These are phyloP conservation scores for Achlya hypogyna DNA, from an alignment of 352 stramenopile genomes.

Conservation along the genomic window DNA sequence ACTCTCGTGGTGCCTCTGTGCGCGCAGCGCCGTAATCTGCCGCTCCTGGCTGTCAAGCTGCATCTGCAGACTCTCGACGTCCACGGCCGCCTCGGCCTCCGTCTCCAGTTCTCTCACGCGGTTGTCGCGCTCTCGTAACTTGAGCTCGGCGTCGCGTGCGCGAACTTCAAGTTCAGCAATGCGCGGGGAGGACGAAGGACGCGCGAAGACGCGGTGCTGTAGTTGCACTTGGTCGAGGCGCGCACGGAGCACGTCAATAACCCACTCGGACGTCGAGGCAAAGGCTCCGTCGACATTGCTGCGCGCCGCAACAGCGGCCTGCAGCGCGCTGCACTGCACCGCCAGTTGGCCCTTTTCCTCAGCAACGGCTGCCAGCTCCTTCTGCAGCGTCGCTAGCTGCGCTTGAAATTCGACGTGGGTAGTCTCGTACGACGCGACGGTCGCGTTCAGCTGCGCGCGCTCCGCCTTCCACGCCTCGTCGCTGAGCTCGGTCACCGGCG, in stretches of 20 bases:
- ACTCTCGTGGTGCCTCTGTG: slow-evolving; percentile 1
- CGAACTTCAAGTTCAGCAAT: not conserved
- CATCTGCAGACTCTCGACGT: not conserved
- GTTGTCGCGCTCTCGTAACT: not conserved
- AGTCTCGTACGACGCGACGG: not conserved
- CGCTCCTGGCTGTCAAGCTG: not conserved
- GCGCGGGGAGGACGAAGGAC: not conserved
- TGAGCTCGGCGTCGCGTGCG: not conserved
- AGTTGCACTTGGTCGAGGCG: not conserved
- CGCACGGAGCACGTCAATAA: not conserved
- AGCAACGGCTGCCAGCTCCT: not conserved
- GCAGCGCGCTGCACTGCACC: not conserved
- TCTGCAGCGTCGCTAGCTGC: not conserved
- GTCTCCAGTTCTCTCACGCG: not conserved
- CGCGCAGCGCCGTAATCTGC: not conserved
- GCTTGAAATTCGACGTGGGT: not conserved
- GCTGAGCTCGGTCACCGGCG: not conserved
- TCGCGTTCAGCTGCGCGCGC: not conserved
- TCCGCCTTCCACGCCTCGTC: not conserved
- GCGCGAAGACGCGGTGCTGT: not conserved
- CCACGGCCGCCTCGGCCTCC: not conserved
- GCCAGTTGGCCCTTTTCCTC: slow-evolving; percentile 10
- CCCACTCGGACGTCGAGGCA: not conserved
- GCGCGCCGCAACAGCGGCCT: not conserved
- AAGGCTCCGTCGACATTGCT: not conserved